phyloP scores from a whole-genome alignment of 163 green algal species.

The Scenedesmus sp. region DNA sequence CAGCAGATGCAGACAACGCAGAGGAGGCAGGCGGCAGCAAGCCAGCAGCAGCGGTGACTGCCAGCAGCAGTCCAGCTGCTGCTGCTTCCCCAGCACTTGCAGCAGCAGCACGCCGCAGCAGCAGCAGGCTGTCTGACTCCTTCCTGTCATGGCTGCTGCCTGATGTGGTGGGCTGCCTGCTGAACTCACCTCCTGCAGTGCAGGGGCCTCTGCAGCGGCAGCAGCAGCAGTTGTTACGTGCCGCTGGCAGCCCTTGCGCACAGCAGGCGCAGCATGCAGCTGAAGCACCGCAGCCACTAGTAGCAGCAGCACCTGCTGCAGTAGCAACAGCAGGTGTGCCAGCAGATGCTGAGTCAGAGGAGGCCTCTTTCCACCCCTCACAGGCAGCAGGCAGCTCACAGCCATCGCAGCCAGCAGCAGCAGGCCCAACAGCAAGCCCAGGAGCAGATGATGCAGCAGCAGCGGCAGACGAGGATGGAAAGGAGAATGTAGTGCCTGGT shows the following conservation, averaged over 20 bases:
- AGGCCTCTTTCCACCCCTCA: background rate
- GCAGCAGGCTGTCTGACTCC: conserved; percentile 29
- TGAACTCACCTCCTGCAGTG: conserved; percentile 10
- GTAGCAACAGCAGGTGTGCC: background rate
- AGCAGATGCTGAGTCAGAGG: conserved; percentile 1
- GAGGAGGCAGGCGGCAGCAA: background rate
- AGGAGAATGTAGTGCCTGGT: background rate
- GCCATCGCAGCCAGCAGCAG: background rate
- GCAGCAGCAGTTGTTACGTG: background rate
- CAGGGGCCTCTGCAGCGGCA: background rate
- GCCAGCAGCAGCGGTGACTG: background rate
- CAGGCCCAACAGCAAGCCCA: background rate
- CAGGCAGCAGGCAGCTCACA: background rate
- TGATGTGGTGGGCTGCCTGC: conserved; percentile 21
- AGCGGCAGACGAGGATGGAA: background rate
- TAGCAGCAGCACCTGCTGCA: background rate
- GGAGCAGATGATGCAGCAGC: background rate
- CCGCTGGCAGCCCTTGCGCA: background rate
- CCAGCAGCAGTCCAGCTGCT: background rate
- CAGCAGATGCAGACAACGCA: background rate
- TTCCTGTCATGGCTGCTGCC: conserved; percentile 32
- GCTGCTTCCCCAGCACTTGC: background rate
- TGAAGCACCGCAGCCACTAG: background rate
- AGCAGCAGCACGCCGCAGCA: background rate
- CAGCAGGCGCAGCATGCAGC: background rate